A percentile compares a stretch with the other conserved stretches of the same genome.
phyloP scores from a whole-genome alignment of 139 green algal genomes.

The Picochlorum costavermella region DNA sequence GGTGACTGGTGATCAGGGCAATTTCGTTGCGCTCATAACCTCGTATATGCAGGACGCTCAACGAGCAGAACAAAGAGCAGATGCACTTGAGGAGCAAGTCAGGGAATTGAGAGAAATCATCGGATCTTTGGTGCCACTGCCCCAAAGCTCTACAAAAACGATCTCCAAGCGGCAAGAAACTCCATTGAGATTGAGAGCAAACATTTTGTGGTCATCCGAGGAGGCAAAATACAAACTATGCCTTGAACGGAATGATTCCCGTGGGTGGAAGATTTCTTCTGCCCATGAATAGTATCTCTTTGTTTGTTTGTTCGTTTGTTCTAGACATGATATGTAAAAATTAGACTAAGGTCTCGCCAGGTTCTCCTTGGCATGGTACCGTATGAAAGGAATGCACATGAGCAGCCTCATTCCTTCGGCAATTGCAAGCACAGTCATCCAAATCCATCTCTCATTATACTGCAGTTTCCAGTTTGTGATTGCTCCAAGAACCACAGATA shows the following conservation, averaged over 20 bases:
- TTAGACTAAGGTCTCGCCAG: not conserved
- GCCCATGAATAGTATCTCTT: not conserved
- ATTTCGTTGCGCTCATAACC: not conserved
- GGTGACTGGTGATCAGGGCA: not conserved
- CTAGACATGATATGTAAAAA: too few relatives aligned
- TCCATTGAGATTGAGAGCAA: not conserved
- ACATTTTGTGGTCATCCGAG: not conserved
- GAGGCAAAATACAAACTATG: not conserved
- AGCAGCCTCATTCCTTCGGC: not conserved
- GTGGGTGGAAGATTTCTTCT: not conserved
- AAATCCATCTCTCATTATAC: not conserved
- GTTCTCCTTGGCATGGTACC: not conserved
- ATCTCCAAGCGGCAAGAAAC: not conserved
- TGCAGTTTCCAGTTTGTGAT: not conserved
- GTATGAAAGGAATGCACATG: not conserved
- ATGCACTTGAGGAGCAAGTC: conserved; percentile 1
- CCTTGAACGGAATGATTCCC: not conserved
- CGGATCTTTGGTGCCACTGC: not conserved
- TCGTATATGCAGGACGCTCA: not conserved
- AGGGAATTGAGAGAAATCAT: conserved; percentile 3
- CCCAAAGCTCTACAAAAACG: not conserved
- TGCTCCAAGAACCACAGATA: not conserved
- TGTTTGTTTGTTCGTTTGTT: too few relatives aligned
- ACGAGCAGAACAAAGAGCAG: conserved; percentile 1
- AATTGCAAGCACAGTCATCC: not conserved